Conservation (phyloP, 371 early-diverging fungal genomes). For the Chytridium lagenaria region DNA sequence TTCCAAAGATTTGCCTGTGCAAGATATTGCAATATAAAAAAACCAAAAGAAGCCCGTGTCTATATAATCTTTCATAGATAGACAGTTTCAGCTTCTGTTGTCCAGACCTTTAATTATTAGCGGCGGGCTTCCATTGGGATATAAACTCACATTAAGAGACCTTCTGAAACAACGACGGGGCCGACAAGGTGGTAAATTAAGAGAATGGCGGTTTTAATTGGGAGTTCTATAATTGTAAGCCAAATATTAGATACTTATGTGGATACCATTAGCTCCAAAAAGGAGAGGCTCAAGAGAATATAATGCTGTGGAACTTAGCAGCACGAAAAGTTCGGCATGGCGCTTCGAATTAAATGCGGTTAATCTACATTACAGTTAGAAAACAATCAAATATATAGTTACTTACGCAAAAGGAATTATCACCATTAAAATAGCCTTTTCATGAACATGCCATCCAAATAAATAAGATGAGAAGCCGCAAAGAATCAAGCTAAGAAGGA, state of each 20-base stretch:
- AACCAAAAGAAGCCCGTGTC: constrained; percentile 69
- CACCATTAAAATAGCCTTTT: constrained; percentile 91
- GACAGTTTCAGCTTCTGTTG: constrained; percentile 12
- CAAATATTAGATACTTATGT: no score
- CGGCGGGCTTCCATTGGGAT: no score
- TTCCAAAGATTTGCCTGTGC: constrained; percentile 38
- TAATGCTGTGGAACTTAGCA: constrained; percentile 76
- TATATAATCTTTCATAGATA: constrained; percentile 65
- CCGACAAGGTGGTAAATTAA: constrained; percentile 25
- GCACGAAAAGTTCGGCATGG: constrained; percentile 59
- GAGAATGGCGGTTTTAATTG: constrained; percentile 32
- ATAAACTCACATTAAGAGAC: not conserved
- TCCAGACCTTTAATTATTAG: not conserved
- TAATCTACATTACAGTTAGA: constrained; percentile 34
- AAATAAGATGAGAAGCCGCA: constrained; percentile 88
- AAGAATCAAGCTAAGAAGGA: constrained; percentile 75
- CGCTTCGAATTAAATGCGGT: constrained; percentile 27
- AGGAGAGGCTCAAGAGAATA: constrained; percentile 87
- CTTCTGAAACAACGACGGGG: constrained; percentile 4
- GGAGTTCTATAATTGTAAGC: constrained; percentile 40
- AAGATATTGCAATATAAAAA: constrained; percentile 61
- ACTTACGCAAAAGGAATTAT: constrained; percentile 77
- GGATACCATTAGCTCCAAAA: constrained; percentile 74
- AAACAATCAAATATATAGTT: constrained; percentile 33
- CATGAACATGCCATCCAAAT: constrained; percentile 99